These are phyloP conservation scores for Cyclospora cayetanensis DNA, from an alignment of 169 alveolate species.

Conservation along the genomic window DNA sequence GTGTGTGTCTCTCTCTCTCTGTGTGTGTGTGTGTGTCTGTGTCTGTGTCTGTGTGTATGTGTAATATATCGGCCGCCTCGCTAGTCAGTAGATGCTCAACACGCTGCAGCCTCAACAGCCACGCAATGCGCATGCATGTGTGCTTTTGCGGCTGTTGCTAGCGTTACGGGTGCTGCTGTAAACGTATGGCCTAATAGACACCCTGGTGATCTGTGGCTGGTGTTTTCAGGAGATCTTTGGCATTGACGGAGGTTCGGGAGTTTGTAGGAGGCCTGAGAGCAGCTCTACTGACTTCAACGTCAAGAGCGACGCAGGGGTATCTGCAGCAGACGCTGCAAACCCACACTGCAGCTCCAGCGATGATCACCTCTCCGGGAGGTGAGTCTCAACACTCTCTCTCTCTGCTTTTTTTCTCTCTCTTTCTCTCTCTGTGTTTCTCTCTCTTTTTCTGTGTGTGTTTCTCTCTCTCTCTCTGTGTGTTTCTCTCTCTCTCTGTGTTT, in stretches of 20 bases:
- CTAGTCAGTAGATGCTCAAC: too few species aligned
- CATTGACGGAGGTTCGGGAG: constrained; percentile 58
- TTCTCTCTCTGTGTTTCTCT: too few species aligned
- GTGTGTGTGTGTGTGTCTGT: neutral
- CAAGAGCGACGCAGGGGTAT: neutral
- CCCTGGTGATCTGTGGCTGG: neutral
- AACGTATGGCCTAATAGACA: too few species aligned
- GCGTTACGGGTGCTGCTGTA: neutral
- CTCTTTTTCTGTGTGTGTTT: too few species aligned
- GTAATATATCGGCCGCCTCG: neutral
- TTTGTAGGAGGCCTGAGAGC: neutral
- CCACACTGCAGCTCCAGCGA: neutral
- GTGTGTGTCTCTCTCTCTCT: neutral
- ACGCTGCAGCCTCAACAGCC: too few species aligned
- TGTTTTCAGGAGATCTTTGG: constrained; percentile 63
- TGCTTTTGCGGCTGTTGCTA: constrained; percentile 26
- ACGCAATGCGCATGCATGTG: too few species aligned
- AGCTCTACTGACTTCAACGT: neutral
- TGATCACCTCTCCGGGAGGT: constrained; percentile 54
- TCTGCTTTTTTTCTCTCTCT: too few species aligned
- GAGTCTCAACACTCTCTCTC: too few species aligned
- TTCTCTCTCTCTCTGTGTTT: too few species aligned
- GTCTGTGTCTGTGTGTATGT: neutral
- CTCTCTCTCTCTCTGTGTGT: too few species aligned
- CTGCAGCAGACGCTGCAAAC: neutral